Conservation (phyloP, 768 basidiomycete species). For the Boletus vinaceobasis region DNA sequence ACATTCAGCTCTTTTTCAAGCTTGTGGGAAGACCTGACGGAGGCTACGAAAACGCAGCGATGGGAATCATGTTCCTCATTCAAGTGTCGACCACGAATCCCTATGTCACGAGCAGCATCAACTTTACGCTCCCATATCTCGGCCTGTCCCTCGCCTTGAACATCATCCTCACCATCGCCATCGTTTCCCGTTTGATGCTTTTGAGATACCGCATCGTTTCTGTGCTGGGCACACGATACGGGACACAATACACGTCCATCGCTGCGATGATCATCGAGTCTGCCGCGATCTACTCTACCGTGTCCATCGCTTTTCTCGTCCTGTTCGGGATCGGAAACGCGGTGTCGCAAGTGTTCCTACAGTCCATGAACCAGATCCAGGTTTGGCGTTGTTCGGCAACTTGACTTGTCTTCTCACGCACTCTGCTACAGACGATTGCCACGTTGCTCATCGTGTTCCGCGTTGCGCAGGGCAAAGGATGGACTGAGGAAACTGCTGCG, state of each 20-base stretch:
- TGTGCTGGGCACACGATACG: conserved; percentile 22
- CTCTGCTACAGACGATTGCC: background rate
- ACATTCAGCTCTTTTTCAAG: background rate
- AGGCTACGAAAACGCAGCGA: background rate
- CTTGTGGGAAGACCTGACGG: background rate
- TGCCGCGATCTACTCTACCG: conserved; percentile 27
- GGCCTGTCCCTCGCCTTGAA: conserved; percentile 32
- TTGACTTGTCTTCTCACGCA: background rate
- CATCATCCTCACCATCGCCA: conserved; percentile 30
- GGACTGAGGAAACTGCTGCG: conserved; percentile 1
- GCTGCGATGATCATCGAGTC: conserved; percentile 37
- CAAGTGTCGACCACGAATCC: conserved; percentile 13
- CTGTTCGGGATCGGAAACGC: conserved; percentile 20
- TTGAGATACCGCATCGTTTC: conserved; percentile 9
- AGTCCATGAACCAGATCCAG: conserved; percentile 28
- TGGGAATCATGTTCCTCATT: conserved; percentile 8
- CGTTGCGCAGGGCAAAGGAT: conserved; percentile 2
- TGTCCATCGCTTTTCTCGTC: conserved; percentile 30
- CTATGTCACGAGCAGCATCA: conserved; percentile 7
- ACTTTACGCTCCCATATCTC: conserved; percentile 23
- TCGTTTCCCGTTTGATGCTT: conserved; percentile 28
- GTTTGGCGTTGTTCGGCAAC: conserved; percentile 2
- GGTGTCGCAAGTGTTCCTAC: conserved; percentile 30
- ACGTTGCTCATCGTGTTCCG: background rate
- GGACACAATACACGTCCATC: conserved; percentile 29